phyloP scores from a whole-genome alignment of 2,329 filamentous ascomycete genomes.

The Cytospora mali region DNA sequence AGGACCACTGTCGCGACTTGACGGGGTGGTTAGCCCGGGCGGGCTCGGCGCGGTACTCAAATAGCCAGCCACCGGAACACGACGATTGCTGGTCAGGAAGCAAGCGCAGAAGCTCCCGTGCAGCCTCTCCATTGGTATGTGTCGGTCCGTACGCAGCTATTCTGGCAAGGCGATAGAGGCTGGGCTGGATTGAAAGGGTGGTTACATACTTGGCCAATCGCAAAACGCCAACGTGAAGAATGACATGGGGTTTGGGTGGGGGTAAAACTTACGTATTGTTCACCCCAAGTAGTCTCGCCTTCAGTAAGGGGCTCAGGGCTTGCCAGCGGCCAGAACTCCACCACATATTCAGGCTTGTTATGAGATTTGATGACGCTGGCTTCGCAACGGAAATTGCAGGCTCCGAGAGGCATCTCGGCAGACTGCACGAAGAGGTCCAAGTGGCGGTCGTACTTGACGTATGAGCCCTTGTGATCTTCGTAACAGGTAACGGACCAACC shows the following conservation, averaged over 20 bases:
- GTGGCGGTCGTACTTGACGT: background rate
- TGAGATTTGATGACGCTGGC: background rate
- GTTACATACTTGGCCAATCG: background rate
- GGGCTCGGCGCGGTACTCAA: constrained; percentile 6
- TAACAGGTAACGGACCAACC: constrained; percentile 15
- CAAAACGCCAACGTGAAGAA: background rate
- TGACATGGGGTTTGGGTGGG: background rate
- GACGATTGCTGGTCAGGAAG: background rate
- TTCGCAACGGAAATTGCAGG: constrained; percentile 19
- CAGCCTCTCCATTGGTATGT: background rate
- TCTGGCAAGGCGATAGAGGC: background rate
- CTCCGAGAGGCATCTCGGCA: background rate
- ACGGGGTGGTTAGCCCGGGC: background rate
- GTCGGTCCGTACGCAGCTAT: background rate
- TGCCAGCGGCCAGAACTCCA: constrained; percentile 14
- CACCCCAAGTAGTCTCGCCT: background rate
- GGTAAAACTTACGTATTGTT: constrained; percentile 10
- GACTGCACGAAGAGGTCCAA: constrained; percentile 6
- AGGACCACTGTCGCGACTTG: constrained; percentile 11
- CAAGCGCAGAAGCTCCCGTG: background rate
- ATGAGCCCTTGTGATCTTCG: constrained; percentile 4
- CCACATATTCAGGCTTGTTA: background rate
- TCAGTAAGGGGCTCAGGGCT: background rate
- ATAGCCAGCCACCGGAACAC: constrained; percentile 10
- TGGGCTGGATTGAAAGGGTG: background rate